Conservation (phyloP, 805 yeast species). For the Myxozyma nipponensis region DNA sequence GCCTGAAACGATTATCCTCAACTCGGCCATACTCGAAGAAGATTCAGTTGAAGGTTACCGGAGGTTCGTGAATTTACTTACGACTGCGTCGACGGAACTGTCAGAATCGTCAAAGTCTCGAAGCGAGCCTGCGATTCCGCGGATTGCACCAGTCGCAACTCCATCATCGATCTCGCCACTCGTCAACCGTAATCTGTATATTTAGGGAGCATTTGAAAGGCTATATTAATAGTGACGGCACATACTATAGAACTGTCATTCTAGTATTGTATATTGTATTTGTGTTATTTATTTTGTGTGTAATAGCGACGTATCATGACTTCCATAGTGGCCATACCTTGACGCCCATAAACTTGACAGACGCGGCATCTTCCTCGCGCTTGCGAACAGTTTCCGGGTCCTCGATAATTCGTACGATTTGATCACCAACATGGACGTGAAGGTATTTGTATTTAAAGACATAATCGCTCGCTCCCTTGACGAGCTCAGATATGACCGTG, state of each 20-base stretch:
- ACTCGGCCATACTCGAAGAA: constrained; percentile 7
- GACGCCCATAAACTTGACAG: neutral
- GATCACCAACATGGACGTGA: constrained; percentile 48
- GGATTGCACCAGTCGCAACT: too few species aligned
- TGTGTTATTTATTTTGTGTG: too few species aligned
- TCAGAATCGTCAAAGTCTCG: too few species aligned
- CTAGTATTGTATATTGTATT: too few species aligned
- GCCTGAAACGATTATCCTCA: neutral
- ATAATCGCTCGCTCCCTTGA: constrained; percentile 42
- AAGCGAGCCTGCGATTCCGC: too few species aligned
- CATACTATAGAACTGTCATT: too few species aligned
- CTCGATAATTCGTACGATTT: neutral
- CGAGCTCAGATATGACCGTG: constrained; percentile 68
- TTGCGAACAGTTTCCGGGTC: neutral
- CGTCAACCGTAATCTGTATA: too few species aligned
- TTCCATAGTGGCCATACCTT: neutral
- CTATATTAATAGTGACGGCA: too few species aligned
- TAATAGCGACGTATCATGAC: too few species aligned
- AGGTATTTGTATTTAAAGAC: constrained; percentile 61
- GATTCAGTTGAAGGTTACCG: constrained; percentile 8
- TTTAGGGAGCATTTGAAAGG: too few species aligned
- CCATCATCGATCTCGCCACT: too few species aligned
- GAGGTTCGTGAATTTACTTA: constrained; percentile 3
- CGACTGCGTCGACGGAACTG: neutral
- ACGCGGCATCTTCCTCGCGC: neutral